phyloP scores from a whole-genome alignment of 306 rosid genomes.

The Ormosia emarginata region DNA sequence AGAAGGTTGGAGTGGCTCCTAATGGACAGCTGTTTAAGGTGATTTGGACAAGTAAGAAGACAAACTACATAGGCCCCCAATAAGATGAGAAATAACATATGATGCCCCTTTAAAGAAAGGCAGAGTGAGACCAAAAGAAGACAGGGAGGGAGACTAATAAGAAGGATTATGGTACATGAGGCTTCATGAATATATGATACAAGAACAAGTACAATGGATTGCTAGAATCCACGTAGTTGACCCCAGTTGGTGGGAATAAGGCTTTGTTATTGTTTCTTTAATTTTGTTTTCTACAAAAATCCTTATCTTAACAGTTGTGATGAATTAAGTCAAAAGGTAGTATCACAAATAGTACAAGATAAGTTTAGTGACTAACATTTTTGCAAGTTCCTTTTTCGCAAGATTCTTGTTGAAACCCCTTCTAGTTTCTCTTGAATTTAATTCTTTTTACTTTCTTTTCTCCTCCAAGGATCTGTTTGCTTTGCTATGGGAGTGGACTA shows the following conservation, averaged over 20 bases:
- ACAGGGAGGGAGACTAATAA: background rate
- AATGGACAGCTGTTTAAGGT: background rate
- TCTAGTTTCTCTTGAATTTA: background rate
- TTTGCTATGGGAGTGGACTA: background rate
- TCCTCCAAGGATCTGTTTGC: background rate
- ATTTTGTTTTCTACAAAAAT: background rate
- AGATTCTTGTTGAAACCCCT: background rate
- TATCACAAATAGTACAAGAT: background rate
- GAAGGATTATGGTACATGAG: background rate
- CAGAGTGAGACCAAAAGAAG: background rate
- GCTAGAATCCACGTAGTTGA: no score
- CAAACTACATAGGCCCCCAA: background rate
- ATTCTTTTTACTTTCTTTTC: background rate
- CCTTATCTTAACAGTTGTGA: background rate
- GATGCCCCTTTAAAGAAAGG: background rate
- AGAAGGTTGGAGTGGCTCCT: background rate
- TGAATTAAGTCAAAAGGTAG: background rate
- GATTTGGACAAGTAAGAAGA: background rate
- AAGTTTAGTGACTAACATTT: background rate
- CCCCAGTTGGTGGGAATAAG: no score
- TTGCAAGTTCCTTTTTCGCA: background rate
- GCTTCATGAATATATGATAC: no score
- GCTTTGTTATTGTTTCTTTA: no score
- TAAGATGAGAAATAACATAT: background rate
- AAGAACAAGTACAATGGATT: no score